Evolutionary conservation across 2,329 filamentous ascomycete genomes (phyloP).

Genomic region (Zymoseptoria ardabiliae): DNA sequence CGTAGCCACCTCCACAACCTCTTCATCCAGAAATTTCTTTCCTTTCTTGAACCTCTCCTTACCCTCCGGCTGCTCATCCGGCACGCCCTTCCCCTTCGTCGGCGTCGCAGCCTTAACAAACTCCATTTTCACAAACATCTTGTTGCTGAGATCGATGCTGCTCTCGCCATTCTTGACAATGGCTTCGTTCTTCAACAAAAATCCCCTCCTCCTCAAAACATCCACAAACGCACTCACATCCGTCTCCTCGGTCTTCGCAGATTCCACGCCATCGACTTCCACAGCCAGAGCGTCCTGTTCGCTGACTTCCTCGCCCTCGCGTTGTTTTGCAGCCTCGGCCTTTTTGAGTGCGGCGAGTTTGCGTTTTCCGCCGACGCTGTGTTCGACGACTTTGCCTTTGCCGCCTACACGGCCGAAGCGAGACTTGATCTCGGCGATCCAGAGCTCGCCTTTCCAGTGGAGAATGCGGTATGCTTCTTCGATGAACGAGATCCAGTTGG

Average conservation of each 20-base stretch:
- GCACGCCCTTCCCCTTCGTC: conserved; percentile 64
- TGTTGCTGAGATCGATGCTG: conserved; percentile 77
- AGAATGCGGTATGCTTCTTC: conserved; percentile 92
- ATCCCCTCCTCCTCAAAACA: conserved; percentile 71
- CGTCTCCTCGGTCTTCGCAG: conserved; percentile 59
- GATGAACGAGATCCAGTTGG: conserved; percentile 94
- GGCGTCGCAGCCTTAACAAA: conserved; percentile 80
- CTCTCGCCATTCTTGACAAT: conserved; percentile 45
- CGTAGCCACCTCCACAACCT: conserved; percentile 47
- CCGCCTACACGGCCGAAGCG: conserved; percentile 63
- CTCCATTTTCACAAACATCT: conserved; percentile 97
- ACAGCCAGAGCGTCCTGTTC: conserved; percentile 54
- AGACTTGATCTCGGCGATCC: conserved; percentile 94
- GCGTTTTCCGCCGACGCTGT: conserved; percentile 62
- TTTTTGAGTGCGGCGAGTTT: conserved; percentile 37
- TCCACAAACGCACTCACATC: conserved; percentile 83
- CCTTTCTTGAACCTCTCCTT: conserved; percentile 30
- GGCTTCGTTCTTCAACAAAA: conserved; percentile 53
- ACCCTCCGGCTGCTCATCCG: conserved; percentile 34
- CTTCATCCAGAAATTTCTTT: conserved; percentile 54
- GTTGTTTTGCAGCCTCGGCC: conserved; percentile 38
- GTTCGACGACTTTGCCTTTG: conserved; percentile 48
- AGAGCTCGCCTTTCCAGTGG: conserved; percentile 89
- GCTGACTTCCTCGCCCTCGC: conserved; percentile 46
- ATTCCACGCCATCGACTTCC: conserved; percentile 60